Evolutionary conservation across 2,329 filamentous ascomycete genomes (phyloP).

Genomic region (Fusarium scirpi): DNA sequence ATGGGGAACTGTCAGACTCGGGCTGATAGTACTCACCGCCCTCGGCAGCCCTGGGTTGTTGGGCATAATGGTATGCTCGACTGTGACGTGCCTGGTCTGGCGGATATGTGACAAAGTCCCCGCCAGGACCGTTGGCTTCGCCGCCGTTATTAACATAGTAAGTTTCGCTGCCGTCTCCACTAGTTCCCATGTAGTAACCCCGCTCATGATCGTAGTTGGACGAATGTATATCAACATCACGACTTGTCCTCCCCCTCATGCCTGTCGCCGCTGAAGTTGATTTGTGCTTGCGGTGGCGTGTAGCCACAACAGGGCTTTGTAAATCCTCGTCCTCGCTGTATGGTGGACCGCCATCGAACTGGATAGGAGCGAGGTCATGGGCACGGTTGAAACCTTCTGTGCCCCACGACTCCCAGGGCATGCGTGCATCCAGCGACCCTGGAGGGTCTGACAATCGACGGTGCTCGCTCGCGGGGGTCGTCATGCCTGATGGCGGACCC

Average conservation of each 20-base stretch:
- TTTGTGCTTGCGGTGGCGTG: conserved; percentile 87
- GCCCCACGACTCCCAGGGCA: conserved; percentile 68
- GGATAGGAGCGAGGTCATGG: conserved; percentile 82
- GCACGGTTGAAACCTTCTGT: conserved; percentile 68
- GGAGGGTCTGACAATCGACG: conserved; percentile 87
- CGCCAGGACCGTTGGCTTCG: conserved; percentile 80
- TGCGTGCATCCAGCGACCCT: conserved; percentile 77
- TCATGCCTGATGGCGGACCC: conserved; percentile 78
- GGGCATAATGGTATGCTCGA: conserved; percentile 57
- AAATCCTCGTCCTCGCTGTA: conserved; percentile 97
- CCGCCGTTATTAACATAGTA: conserved; percentile 78
- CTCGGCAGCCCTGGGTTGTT: conserved; percentile 60
- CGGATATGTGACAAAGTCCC: conserved; percentile 84
- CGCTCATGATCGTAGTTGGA: conserved; percentile 69
- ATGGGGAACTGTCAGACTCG: conserved; percentile 69
- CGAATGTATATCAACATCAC: conserved; percentile 59
- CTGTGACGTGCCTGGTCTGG: conserved; percentile 72
- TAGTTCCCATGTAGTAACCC: conserved; percentile 74
- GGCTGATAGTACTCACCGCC: conserved; percentile 64
- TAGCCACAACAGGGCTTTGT: conserved; percentile 88
- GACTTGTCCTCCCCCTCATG: conserved; percentile 59
- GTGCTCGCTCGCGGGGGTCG: conserved; percentile 85
- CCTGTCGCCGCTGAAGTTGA: conserved; percentile 68
- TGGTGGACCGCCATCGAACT: conserved; percentile 88
- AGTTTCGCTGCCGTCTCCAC: conserved; percentile 77